Conservation (phyloP, 1,139 yeast genomes). For the Debaryomycetaceae sp. region DNA sequence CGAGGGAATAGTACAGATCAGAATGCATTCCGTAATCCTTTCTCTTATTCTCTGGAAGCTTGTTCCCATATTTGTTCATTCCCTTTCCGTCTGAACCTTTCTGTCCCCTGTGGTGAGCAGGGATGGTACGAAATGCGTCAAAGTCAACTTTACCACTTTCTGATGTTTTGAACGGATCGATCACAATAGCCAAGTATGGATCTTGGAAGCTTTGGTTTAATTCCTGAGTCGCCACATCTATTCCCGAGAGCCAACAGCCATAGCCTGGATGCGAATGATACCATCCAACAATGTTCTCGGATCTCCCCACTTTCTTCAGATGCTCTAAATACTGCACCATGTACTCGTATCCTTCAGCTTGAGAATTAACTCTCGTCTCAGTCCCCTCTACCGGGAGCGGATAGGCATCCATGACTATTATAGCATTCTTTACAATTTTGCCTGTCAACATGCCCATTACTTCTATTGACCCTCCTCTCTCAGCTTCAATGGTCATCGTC, state of each 20-base stretch:
- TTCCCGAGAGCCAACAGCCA: constrained; percentile 91
- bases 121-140: constrained; percentile 87
- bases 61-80: constrained; percentile 4
- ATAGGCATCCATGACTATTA: constrained; percentile 79
- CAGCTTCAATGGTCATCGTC: constrained; percentile 81
- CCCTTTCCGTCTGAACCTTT: constrained; percentile 2
- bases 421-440: constrained; percentile 51
- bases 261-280: constrained; percentile 97
- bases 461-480: constrained; percentile 85
- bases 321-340: constrained; percentile 81
- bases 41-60: constrained; percentile 45
- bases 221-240: constrained; percentile 84
- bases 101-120: constrained; percentile 33
- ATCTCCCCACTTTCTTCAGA: constrained; percentile 50
- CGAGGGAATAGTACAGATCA: constrained; percentile 66
- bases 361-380: constrained; percentile 93
- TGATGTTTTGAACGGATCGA: constrained; percentile 75
- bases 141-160: constrained; percentile 71
- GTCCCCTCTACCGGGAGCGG: constrained; percentile 94
- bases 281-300: constrained; percentile 81
- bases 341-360: constrained; percentile 89
- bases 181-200: constrained; percentile 84
- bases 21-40: constrained; percentile 72
- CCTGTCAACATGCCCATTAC: constrained; percentile 96
- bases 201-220: constrained; percentile 87